A percentile compares a stretch with the other conserved stretches of the same genome.
phyloP scores from a whole-genome alignment of 345 rosid species.

The Acer campestre region DNA sequence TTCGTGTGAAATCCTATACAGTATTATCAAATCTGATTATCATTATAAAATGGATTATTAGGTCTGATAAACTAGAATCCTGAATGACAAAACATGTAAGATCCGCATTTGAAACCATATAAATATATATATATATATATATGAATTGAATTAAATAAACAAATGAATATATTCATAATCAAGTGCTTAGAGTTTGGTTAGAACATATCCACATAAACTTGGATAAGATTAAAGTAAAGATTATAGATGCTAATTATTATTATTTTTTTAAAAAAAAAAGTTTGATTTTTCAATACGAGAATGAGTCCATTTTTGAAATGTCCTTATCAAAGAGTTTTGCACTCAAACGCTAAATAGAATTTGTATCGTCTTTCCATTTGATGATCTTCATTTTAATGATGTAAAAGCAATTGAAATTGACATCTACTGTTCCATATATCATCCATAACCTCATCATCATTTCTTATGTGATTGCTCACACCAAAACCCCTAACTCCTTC shows the following conservation, averaged over 20 bases:
- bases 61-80: too few species aligned
- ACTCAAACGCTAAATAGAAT: conserved; percentile 27
- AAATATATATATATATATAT: too few species aligned
- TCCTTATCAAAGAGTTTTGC: conserved; percentile 29
- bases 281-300: conserved; percentile 9
- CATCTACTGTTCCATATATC: not conserved
- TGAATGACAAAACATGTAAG: too few species aligned
- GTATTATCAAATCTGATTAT: too few species aligned
- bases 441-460: not conserved
- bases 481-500: not conserved
- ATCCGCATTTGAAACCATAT: too few species aligned
- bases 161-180: too few species aligned
- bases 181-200: not conserved
- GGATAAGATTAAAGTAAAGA: not conserved
- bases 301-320: not conserved
- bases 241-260: conserved; percentile 9
- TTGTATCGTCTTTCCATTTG: conserved; percentile 16
- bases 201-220: not conserved
- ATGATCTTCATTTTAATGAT: not conserved
- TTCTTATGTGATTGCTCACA: too few species aligned
- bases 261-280: too few species aligned
- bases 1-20: too few species aligned
- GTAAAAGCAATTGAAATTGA: not conserved
- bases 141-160: not conserved
- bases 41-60: too few species aligned